phyloP scores from a whole-genome alignment of 345 rosid genomes.

The Alliaria petiolata region DNA sequence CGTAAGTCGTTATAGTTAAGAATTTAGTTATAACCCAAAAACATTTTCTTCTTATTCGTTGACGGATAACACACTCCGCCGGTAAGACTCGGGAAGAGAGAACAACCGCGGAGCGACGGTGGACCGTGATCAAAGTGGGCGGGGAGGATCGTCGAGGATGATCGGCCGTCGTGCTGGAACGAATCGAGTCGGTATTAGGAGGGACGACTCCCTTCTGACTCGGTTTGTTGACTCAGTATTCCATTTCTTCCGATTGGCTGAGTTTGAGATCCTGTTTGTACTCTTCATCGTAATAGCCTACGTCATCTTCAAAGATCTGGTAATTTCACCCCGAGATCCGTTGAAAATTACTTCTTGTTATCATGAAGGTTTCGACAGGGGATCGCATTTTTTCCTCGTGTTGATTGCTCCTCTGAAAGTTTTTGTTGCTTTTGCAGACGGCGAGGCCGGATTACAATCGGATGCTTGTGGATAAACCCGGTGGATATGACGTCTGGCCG shows the following conservation, averaged over 20 bases:
- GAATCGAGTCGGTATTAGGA: slow-evolving; percentile 24
- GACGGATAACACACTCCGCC: slow-evolving; percentile 8
- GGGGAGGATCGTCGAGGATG: not conserved
- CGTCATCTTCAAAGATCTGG: slow-evolving; percentile 37
- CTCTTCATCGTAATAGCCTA: slow-evolving; percentile 27
- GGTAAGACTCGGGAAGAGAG: not conserved
- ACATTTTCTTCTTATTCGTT: not conserved
- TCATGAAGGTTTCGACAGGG: not conserved
- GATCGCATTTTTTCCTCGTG: not conserved
- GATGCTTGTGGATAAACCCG: slow-evolving; percentile 30
- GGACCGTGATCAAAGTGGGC: not conserved
- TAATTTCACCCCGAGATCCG: not conserved
- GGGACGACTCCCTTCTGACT: slow-evolving; percentile 28
- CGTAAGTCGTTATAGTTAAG: not conserved
- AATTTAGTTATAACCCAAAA: not conserved
- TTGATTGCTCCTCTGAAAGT: not conserved
- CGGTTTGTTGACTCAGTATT: slow-evolving; percentile 35
- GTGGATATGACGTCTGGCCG: slow-evolving; percentile 29
- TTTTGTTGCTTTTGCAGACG: slow-evolving; percentile 20
- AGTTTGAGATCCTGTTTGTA: slow-evolving; percentile 35
- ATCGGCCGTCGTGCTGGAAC: slow-evolving; percentile 33
- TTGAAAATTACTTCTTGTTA: not conserved
- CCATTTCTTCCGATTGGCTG: slow-evolving; percentile 32
- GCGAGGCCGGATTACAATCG: slow-evolving; percentile 37
- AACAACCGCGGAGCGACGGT: slow-evolving; percentile 3